Conservation (phyloP, 306 rosid species). For the Elaeagnus macrophylla region DNA sequence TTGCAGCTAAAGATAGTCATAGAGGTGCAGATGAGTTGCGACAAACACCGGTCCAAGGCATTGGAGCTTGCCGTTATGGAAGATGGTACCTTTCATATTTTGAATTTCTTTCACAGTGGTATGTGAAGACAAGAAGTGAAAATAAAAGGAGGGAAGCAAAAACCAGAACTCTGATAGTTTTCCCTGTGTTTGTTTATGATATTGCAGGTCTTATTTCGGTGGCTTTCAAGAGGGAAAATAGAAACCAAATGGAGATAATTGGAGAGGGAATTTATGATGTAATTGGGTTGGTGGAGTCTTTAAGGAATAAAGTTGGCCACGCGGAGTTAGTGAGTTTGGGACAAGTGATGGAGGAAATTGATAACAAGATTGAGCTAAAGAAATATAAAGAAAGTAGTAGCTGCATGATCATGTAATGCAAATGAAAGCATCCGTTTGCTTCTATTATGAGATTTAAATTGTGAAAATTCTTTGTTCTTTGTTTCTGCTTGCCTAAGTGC, state of each 20-base stretch:
- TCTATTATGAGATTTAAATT: no score
- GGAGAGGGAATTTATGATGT: constrained; percentile 47
- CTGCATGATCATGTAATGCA: no score
- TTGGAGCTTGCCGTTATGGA: constrained; percentile 10
- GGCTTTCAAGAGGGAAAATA: constrained; percentile 11
- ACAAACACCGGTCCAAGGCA: constrained; percentile 17
- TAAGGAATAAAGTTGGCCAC: constrained; percentile 36
- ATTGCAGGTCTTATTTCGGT: constrained; percentile 14
- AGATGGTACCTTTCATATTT: constrained; percentile 1
- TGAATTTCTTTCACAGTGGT: no score
- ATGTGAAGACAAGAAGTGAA: no score
- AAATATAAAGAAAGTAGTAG: no score
- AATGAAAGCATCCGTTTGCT: no score
- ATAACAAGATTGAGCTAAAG: not conserved
- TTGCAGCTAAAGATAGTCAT: constrained; percentile 24
- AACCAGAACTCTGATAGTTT: no score
- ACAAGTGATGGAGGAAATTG: constrained; percentile 10
- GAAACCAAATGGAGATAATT: constrained; percentile 18
- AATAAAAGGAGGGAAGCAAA: no score
- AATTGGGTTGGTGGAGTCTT: constrained; percentile 22
- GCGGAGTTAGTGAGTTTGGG: constrained; percentile 34
- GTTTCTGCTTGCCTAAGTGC: no score
- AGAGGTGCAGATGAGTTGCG: constrained; percentile 14
- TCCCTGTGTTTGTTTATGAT: not conserved
- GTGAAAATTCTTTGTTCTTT: no score